Evolutionary conservation across 1,284 basidiomycete genomes (phyloP).

Genomic region (Pseudozyma pruni): DNA sequence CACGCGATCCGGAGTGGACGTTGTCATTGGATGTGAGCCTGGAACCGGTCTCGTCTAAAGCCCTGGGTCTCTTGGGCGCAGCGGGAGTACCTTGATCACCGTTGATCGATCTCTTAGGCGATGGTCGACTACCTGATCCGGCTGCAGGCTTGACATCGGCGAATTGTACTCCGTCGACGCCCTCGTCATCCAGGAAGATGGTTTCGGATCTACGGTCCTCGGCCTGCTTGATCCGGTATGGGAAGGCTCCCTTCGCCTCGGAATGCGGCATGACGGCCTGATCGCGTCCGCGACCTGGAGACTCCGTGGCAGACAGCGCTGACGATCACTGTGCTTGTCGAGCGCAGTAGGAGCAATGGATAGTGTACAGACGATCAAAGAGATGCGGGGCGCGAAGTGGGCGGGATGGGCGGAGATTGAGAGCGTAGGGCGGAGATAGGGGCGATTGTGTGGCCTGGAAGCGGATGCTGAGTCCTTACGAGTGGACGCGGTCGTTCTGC

Average conservation of each 20-base stretch:
- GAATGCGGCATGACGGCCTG: background rate
- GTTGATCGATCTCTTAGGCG: conserved; percentile 13
- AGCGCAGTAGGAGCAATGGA: no score
- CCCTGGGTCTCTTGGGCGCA: conserved; percentile 9
- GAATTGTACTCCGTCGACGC: conserved; percentile 1
- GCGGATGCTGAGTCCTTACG: no score
- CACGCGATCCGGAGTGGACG: conserved; percentile 1
- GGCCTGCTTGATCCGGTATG: conserved; percentile 6
- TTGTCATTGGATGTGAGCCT: background rate
- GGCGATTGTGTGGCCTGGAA: no score
- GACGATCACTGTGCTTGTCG: no score
- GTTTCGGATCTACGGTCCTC: conserved; percentile 16
- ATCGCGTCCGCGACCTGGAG: background rate
- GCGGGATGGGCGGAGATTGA: no score
- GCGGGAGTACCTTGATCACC: background rate
- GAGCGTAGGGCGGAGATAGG: no score
- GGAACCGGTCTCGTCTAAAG: background rate
- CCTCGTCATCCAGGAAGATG: conserved; percentile 24
- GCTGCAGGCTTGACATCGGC: conserved; percentile 4
- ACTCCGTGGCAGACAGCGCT: background rate
- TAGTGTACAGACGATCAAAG: no score
- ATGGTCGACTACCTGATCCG: conserved; percentile 1
- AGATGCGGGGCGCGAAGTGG: no score
- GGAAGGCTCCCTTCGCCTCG: background rate
- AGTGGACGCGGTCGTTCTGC: no score